Evolutionary conservation across 164 flowering plant genomes (phyloP), one percentile per base, ranked within the genome.

Genomic region (Macadamia integrifolia): DNA sequence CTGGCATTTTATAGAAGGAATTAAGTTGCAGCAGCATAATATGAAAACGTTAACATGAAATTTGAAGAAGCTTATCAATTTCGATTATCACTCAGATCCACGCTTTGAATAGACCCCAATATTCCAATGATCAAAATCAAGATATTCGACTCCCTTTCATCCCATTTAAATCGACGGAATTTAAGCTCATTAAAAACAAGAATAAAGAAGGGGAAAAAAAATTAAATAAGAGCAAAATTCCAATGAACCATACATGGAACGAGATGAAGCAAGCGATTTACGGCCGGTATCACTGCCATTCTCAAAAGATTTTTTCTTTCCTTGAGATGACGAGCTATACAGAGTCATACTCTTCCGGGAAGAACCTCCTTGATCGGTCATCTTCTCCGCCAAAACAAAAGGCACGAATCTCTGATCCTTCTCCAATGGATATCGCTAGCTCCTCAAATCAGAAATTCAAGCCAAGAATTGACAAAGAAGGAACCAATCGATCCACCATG

Each of bases 301-400:
- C 58, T 85, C 86, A 1, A 67, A 60, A 46, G 79, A 3, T 75
- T 84, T 85, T 77, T 79, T 88, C 82, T 68, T 84, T 10, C 72
- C 75, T 9, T 58, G 78, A 0, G 60, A 66, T 9, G 91, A 66
- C 1, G 76, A 67, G 28, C 13, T 75, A 44, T 79, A 55, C 73
- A 80, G 57, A 12, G 86, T 73, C 69, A 78, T n/a, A 65, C 93
- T 88, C 76, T 71, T 89, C 76, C 93, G 74, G 17, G 89, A 82
- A 32, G 86, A 58, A 62, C 81, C 84, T 5, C 87, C 86, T 70
- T 77, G 88, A 74, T 83, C 80, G 43, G 79, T 63, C 93, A 81
- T 83, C 76, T 70, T 63, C 50, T 15, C 30, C 2, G 42, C 3
- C 44, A 6, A 18, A 46, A 28, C 43, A 44, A 71, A 11, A 53